These are phyloP conservation scores for Durio zibethinus DNA, from an alignment of 345 rosid genomes.

Conservation along the genomic window DNA sequence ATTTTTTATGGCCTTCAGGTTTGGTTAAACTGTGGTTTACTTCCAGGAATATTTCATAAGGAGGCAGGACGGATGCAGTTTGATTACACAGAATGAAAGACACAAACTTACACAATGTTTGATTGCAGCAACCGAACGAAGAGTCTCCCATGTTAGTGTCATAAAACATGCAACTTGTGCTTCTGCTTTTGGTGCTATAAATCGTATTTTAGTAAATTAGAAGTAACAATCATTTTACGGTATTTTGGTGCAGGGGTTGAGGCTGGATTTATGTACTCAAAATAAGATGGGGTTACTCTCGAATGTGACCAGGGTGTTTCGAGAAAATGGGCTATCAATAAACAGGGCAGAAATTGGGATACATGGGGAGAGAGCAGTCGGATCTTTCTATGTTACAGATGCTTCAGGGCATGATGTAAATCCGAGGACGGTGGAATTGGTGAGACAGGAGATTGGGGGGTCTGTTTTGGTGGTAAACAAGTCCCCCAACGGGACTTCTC, in stretches of 20 bases:
- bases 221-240: neutral
- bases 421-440: conserved; percentile 36
- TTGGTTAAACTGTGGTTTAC: neutral
- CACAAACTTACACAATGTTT: conserved; percentile 51
- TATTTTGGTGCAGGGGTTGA: conserved; percentile 45
- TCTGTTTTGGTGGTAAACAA: conserved; percentile 45
- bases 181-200: neutral
- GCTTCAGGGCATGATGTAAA: conserved; percentile 53
- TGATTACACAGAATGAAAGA: conserved; percentile 57
- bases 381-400: conserved; percentile 70
- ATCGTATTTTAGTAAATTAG: neutral
- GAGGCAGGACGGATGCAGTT: conserved; percentile 65
- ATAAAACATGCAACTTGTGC: neutral
- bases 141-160: conserved; percentile 49
- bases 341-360: conserved; percentile 57
- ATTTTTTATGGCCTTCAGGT: neutral
- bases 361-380: conserved; percentile 53
- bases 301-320: conserved; percentile 55
- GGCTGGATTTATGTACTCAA: conserved; percentile 51
- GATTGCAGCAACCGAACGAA: conserved; percentile 73
- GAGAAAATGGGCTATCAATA: conserved; percentile 73
- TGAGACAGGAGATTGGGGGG: conserved; percentile 61
- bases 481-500: conserved; percentile 19
- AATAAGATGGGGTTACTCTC: conserved; percentile 66
- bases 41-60: conserved; percentile 80